These are phyloP conservation scores for Naganishia sp. DNA, from an alignment of 1,284 basidiomycete genomes.

Conservation along the genomic window DNA sequence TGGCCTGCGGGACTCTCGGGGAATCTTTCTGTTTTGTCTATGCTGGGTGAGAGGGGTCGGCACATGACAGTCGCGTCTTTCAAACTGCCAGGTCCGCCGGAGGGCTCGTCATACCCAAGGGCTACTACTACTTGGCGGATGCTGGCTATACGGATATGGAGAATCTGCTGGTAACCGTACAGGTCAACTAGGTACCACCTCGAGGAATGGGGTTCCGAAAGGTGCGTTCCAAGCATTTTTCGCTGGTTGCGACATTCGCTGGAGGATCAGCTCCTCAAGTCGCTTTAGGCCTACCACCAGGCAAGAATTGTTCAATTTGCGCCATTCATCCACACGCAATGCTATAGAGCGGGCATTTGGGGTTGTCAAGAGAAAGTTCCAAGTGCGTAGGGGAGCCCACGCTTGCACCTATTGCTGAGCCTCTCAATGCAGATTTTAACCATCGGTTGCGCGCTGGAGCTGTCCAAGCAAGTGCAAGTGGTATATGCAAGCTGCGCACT, in stretches of 20 bases:
- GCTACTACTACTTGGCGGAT: slow-evolving; percentile 15
- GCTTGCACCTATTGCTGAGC: neutral
- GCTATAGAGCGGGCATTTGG: slow-evolving; percentile 22
- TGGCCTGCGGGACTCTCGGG: neutral
- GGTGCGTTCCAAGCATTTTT: neutral
- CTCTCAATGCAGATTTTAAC: neutral
- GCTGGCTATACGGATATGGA: neutral
- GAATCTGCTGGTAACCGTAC: neutral
- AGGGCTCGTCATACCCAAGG: neutral
- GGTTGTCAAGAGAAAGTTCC: neutral
- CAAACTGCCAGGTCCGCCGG: neutral
- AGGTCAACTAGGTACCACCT: slow-evolving; percentile 6
- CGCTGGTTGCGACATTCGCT: neutral
- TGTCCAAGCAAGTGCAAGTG: neutral
- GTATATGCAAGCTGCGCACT: slow-evolving; percentile 19
- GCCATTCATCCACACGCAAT: slow-evolving; percentile 5
- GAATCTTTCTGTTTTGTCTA: neutral
- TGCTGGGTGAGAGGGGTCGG: slow-evolving; percentile 27
- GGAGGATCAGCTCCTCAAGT: too few relatives aligned
- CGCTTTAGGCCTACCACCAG: neutral
- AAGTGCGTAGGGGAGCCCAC: neutral
- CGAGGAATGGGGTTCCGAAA: neutral
- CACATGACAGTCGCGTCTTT: neutral
- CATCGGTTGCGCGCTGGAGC: slow-evolving; percentile 5
- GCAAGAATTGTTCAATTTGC: slow-evolving; percentile 18